Evolutionary conservation across 257 asterid species (phyloP).

Genomic region (Ballota nigra): DNA sequence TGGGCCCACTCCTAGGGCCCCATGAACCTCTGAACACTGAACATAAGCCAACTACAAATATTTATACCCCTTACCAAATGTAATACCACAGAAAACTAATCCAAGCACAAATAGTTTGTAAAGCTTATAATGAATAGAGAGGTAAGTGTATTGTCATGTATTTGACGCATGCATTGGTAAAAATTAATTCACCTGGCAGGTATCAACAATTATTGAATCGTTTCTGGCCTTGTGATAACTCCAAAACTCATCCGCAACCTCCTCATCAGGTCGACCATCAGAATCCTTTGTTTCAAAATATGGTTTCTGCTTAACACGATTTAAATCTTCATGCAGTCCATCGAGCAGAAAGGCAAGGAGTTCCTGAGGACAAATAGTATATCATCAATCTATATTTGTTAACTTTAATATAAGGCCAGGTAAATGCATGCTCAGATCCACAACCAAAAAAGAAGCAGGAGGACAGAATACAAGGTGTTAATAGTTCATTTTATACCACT

Average conservation of each 20-base stretch:
- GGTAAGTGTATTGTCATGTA: not conserved
- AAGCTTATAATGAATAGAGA: conserved; percentile 4
- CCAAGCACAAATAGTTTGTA: not conserved
- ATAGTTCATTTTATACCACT: not conserved
- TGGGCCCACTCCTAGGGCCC: not conserved
- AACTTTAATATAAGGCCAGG: not conserved
- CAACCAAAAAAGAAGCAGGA: conserved; percentile 11
- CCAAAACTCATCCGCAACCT: conserved; percentile 93
- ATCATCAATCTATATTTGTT: conserved; percentile 8
- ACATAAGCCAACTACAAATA: not conserved
- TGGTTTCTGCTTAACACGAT: conserved; percentile 95
- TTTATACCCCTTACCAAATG: not conserved
- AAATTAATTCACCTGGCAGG: conserved; percentile 67
- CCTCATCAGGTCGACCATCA: conserved; percentile 82
- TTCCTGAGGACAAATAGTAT: conserved; percentile 50
- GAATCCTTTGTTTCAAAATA: conserved; percentile 81
- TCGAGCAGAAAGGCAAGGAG: conserved; percentile 96
- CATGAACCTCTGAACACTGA: not conserved
- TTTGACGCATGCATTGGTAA: not conserved
- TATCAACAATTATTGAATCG: conserved; percentile 89
- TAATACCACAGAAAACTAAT: conserved; percentile 11
- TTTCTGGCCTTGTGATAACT: conserved; percentile 92
- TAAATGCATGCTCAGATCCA: not conserved
- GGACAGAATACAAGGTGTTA: not conserved
- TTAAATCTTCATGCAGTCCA: conserved; percentile 96